These are phyloP conservation scores for Ensete glaucum DNA, from an alignment of 176 grass and related monocot genomes.

Conservation along the genomic window DNA sequence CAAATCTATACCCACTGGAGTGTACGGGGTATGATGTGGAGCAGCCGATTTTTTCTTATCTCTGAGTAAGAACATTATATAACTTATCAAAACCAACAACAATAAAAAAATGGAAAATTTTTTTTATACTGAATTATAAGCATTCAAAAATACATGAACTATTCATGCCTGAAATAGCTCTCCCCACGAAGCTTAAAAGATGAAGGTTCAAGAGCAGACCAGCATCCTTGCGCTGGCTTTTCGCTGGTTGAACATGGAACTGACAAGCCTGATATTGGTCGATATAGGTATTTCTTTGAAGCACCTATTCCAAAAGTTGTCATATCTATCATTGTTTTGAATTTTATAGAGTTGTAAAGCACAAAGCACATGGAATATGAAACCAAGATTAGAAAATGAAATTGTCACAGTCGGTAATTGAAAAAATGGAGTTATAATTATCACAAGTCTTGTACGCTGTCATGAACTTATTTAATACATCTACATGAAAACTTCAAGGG, in stretches of 20 bases:
- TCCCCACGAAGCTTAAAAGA: conserved; percentile 75
- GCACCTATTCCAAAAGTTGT: conserved; percentile 32
- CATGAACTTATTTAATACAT: no score
- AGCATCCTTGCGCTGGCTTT: conserved; percentile 57
- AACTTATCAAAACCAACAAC: no score
- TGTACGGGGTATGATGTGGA: conserved; percentile 54
- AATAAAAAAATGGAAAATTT: no score
- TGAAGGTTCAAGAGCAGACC: conserved; percentile 77
- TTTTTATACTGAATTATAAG: no score
- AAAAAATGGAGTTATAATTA: no score
- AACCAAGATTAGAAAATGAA: background rate
- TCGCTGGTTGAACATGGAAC: conserved; percentile 46
- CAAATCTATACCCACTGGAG: conserved; percentile 79
- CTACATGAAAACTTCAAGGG: no score
- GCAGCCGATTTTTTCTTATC: conserved; percentile 80
- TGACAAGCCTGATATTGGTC: conserved; percentile 56
- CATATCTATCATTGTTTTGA: no score
- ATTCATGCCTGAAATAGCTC: conserved; percentile 61
- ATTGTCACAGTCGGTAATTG: no score
- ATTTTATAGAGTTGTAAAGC: no score
- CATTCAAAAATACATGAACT: no score
- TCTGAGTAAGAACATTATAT: conserved; percentile 23
- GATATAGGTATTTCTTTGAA: conserved; percentile 70
- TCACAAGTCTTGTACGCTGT: no score
- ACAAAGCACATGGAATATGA: no score